phyloP scores from a whole-genome alignment of 2,329 filamentous ascomycete genomes.

The Mycosphaerella arachidis region DNA sequence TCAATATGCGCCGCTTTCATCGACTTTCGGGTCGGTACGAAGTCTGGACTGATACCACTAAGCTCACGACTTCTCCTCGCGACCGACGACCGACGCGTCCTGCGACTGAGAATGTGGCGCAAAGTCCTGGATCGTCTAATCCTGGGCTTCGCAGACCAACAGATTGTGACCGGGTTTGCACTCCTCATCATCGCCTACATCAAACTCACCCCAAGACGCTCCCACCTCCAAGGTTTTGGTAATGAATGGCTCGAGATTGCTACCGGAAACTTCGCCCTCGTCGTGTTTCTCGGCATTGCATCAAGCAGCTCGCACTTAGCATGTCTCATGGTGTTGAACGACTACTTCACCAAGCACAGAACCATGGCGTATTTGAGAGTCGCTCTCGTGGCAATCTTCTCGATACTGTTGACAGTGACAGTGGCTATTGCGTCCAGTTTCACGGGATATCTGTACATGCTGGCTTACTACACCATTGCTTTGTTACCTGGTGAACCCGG shows the following conservation, averaged over 20 bases:
- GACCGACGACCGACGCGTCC: neutral
- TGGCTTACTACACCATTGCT: neutral
- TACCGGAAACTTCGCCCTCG: slow-evolving; percentile 1
- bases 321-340: slow-evolving; percentile 1
- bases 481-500: neutral
- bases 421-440: slow-evolving; percentile 1
- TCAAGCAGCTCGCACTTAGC: slow-evolving; percentile 9
- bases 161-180: slow-evolving; percentile 7
- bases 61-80: neutral
- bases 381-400: neutral
- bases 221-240: neutral
- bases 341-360: slow-evolving; percentile 6
- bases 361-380: neutral
- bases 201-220: neutral
- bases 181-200: slow-evolving; percentile 5
- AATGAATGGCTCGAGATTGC: neutral
- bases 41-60: neutral
- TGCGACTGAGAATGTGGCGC: slow-evolving; percentile 1
- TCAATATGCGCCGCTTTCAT: slow-evolving; percentile 2
- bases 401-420: neutral
- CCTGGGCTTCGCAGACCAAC: slow-evolving; percentile 8
- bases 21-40: neutral
- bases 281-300: slow-evolving; percentile 3
- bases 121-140: slow-evolving; percentile 2
- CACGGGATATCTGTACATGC: neutral